Conservation (phyloP, 164 flowering plant genomes). For the Tinospora cordifolia region DNA sequence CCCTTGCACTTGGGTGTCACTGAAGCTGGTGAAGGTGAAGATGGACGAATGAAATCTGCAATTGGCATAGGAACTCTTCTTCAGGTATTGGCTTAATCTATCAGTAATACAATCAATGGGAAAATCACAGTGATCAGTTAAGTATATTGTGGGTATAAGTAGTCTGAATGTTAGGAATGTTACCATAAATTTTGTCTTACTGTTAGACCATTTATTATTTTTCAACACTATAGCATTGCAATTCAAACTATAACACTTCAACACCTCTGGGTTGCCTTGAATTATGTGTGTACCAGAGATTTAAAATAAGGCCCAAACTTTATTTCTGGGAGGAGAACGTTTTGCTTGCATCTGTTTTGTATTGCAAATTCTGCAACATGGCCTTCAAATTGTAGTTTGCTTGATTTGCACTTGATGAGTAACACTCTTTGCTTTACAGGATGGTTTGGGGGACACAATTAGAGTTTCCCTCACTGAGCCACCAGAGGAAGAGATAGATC, state of each 20-base stretch:
- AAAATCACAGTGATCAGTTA: background rate
- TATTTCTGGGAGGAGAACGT: background rate
- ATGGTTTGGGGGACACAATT: conserved; percentile 94
- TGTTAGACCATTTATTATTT: background rate
- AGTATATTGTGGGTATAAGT: background rate
- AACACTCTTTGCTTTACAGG: conserved; percentile 38
- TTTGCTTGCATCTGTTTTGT: background rate
- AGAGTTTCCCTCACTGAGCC: conserved; percentile 95
- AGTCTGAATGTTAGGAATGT: background rate
- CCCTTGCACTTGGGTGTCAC: conserved; percentile 96
- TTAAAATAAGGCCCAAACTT: background rate
- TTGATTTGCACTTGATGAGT: background rate
- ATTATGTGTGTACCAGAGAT: background rate
- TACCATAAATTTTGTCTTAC: background rate
- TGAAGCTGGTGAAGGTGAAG: conserved; percentile 99
- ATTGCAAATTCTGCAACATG: background rate
- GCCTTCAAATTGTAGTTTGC: too few species aligned
- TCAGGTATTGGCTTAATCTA: conserved; percentile 41
- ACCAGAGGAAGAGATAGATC: conserved; percentile 95
- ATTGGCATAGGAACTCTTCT: conserved; percentile 98
- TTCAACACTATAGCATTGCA: too few species aligned
- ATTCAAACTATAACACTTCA: too few species aligned
- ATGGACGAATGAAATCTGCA: conserved; percentile 98
- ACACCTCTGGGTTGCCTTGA: too few species aligned
- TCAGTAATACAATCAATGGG: background rate